These are phyloP conservation scores for Crithidia expoeki DNA, from an alignment of 208 protist species.

Conservation along the genomic window DNA sequence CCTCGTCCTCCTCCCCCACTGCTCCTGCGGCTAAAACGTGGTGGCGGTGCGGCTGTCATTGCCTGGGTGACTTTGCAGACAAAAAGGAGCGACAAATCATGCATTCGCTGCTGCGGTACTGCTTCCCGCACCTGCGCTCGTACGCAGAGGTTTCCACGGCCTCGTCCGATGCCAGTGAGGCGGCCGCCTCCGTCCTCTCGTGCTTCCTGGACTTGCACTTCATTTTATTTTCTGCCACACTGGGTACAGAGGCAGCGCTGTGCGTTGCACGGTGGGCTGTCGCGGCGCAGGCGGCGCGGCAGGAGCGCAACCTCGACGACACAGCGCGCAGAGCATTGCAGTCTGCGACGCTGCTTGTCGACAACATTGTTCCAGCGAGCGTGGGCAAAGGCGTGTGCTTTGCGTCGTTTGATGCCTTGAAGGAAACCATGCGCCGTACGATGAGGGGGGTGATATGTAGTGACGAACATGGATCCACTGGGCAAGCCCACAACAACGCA, in stretches of 20 bases:
- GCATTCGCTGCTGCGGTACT: constrained; percentile 42
- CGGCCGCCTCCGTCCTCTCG: constrained; percentile 21
- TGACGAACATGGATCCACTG: not conserved
- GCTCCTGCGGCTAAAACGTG: not conserved
- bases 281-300: constrained; percentile 19
- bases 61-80: constrained; percentile 9
- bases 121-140: constrained; percentile 53
- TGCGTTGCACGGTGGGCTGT: constrained; percentile 42
- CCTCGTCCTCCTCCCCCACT: not conserved
- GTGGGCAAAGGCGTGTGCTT: constrained; percentile 14
- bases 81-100: constrained; percentile 28
- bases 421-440: constrained; percentile 11
- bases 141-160: constrained; percentile 7
- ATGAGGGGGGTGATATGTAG: not conserved
- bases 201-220: constrained; percentile 40
- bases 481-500: too few relatives aligned
- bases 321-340: constrained; percentile 7
- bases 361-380: not conserved
- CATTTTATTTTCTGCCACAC: constrained; percentile 40
- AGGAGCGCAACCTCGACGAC: constrained; percentile 6
- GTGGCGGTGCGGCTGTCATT: constrained; percentile 11
- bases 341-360: not conserved
- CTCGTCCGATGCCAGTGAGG: constrained; percentile 1
- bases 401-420: constrained; percentile 25
- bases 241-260: constrained; percentile 37